Conservation (phyloP, 768 basidiomycete genomes). For the Lanmaoa pseudosensibilis region DNA sequence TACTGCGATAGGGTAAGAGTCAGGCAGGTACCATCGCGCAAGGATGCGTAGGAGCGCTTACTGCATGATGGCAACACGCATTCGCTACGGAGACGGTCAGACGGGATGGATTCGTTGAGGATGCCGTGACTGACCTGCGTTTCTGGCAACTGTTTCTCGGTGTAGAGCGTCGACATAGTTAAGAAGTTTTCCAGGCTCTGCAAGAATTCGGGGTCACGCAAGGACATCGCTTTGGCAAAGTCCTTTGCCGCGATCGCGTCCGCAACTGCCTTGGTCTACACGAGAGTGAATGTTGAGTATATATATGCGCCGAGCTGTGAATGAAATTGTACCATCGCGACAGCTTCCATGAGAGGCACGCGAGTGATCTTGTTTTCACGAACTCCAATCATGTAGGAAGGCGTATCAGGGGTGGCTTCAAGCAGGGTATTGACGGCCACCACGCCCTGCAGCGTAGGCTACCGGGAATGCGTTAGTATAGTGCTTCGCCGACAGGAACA, state of each 20-base stretch:
- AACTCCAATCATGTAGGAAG: slow-evolving; percentile 97
- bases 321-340: slow-evolving; percentile 61
- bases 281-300: slow-evolving; percentile 4
- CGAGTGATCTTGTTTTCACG: slow-evolving; percentile 94
- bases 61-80: slow-evolving; percentile 85
- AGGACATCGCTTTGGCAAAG: slow-evolving; percentile 82
- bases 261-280: slow-evolving; percentile 82
- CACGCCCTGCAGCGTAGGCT: slow-evolving; percentile 96
- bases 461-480: slow-evolving; percentile 2
- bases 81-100: slow-evolving; percentile 47
- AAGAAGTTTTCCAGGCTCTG: slow-evolving; percentile 87
- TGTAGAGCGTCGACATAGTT: slow-evolving; percentile 63
- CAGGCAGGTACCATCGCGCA: not conserved
- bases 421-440: slow-evolving; percentile 90
- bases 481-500: not conserved
- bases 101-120: not conserved
- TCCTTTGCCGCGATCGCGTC: slow-evolving; percentile 79
- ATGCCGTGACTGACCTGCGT: slow-evolving; percentile 38
- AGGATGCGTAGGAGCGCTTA: slow-evolving; percentile 42
- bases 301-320: not conserved
- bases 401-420: slow-evolving; percentile 81
- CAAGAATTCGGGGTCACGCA: slow-evolving; percentile 88
- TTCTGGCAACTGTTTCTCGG: slow-evolving; percentile 51
- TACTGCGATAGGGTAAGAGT: slow-evolving; percentile 44
- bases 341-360: slow-evolving; percentile 90